phyloP scores from a whole-genome alignment of 2,329 filamentous ascomycete species.

The Botrytis byssoidea region DNA sequence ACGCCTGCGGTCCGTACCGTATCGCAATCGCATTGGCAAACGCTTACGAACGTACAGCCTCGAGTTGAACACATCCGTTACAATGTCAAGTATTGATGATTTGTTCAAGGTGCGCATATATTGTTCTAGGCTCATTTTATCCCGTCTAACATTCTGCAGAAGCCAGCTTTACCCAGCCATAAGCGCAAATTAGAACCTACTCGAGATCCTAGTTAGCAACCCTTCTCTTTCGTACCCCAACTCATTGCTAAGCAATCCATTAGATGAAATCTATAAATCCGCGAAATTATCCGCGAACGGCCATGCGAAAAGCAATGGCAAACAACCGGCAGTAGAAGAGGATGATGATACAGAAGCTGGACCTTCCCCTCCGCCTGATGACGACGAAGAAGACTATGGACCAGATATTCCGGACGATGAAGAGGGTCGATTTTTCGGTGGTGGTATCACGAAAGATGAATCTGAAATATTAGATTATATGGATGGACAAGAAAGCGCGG shows the following conservation, averaged over 20 bases:
- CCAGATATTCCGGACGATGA: constrained; percentile 68
- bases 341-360: constrained; percentile 48
- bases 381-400: constrained; percentile 55
- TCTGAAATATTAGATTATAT: constrained; percentile 85
- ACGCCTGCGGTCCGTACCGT: neutral
- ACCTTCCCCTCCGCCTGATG: constrained; percentile 53
- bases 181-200: constrained; percentile 64
- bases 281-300: constrained; percentile 51
- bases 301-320: constrained; percentile 40
- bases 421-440: constrained; percentile 93
- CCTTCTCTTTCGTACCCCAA: neutral
- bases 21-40: neutral
- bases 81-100: constrained; percentile 37
- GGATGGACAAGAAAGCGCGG: constrained; percentile 59
- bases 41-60: constrained; percentile 9
- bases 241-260: constrained; percentile 18
- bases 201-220: constrained; percentile 58
- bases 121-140: neutral
- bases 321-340: constrained; percentile 36
- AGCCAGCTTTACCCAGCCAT: constrained; percentile 43
- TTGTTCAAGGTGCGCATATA: constrained; percentile 33
- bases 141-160: constrained; percentile 29
- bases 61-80: constrained; percentile 16
- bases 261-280: constrained; percentile 64
- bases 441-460: constrained; percentile 79